phyloP scores from a whole-genome alignment of 306 rosid species.

The Alnus glutinosa region DNA sequence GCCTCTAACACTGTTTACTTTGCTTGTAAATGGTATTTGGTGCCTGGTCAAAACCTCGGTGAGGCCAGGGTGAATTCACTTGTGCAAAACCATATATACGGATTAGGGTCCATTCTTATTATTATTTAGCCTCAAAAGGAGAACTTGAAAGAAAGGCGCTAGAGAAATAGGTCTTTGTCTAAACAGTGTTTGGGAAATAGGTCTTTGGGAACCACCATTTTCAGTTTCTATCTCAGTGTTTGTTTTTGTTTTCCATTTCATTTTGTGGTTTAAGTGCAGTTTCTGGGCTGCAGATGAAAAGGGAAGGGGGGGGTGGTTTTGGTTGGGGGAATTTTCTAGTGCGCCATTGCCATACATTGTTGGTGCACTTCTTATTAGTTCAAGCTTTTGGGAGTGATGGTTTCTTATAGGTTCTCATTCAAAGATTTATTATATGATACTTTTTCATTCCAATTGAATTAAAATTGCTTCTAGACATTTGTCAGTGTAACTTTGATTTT shows the following conservation, averaged over 20 bases:
- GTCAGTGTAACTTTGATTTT: conserved; percentile 27
- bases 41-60: neutral
- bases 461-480: conserved; percentile 16
- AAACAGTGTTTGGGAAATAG: neutral
- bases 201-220: neutral
- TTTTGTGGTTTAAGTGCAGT: neutral
- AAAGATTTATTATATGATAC: neutral
- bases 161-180: neutral
- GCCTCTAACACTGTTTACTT: neutral
- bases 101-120: neutral
- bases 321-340: neutral
- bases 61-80: neutral
- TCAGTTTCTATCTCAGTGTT: too few species aligned
- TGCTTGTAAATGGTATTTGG: neutral
- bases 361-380: neutral
- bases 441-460: neutral
- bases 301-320: neutral
- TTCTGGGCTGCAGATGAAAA: neutral
- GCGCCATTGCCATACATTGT: neutral
- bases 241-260: neutral
- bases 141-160: neutral
- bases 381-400: neutral
- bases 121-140: neutral
- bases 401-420: neutral
- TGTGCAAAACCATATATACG: neutral